A percentile compares a stretch with the other conserved stretches of the same genome.
Evolutionary conservation across 768 basidiomycete species (phyloP).

Genomic region (Termitomyces sp.): DNA sequence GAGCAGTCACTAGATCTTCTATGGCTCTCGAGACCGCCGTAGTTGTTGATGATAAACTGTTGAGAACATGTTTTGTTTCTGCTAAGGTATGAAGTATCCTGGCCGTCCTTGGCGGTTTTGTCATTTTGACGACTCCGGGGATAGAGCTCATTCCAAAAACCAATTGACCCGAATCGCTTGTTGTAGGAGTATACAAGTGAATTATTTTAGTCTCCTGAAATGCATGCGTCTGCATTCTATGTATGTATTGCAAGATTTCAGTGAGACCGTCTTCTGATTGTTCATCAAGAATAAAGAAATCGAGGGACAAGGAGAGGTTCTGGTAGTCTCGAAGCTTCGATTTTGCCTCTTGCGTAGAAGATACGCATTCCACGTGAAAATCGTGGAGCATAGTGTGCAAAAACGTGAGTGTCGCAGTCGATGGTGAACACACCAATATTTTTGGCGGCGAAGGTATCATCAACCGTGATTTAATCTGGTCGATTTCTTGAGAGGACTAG

Average conservation of each 20-base stretch:
- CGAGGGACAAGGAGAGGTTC: slow-evolving; percentile 31
- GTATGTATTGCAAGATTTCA: slow-evolving; percentile 46
- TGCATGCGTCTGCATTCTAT: slow-evolving; percentile 27
- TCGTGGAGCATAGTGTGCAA: slow-evolving; percentile 52
- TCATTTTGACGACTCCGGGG: slow-evolving; percentile 59
- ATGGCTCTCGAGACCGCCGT: slow-evolving; percentile 34
- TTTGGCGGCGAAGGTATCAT: slow-evolving; percentile 38
- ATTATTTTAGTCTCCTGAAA: slow-evolving; percentile 58
- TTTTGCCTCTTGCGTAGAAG: slow-evolving; percentile 42
- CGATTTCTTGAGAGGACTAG: slow-evolving; percentile 43
- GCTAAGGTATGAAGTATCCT: slow-evolving; percentile 60
- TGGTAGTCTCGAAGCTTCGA: slow-evolving; percentile 28
- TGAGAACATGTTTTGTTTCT: slow-evolving; percentile 47
- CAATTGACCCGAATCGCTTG: slow-evolving; percentile 46
- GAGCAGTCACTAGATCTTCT: slow-evolving; percentile 41
- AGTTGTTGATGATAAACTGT: slow-evolving; percentile 31
- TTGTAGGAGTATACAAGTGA: slow-evolving; percentile 69
- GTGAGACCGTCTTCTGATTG: slow-evolving; percentile 56
- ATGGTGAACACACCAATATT: slow-evolving; percentile 54
- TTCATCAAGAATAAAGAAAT: slow-evolving; percentile 65
- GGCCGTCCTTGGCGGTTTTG: slow-evolving; percentile 61
- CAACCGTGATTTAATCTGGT: slow-evolving; percentile 40
- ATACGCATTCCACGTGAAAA: slow-evolving; percentile 40
- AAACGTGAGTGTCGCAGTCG: slow-evolving; percentile 50
- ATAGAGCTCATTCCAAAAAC: slow-evolving; percentile 44